Base-by-base conservation (phyloP, 352 stramenopile species). In the Phytophthora brassicae region DNA sequence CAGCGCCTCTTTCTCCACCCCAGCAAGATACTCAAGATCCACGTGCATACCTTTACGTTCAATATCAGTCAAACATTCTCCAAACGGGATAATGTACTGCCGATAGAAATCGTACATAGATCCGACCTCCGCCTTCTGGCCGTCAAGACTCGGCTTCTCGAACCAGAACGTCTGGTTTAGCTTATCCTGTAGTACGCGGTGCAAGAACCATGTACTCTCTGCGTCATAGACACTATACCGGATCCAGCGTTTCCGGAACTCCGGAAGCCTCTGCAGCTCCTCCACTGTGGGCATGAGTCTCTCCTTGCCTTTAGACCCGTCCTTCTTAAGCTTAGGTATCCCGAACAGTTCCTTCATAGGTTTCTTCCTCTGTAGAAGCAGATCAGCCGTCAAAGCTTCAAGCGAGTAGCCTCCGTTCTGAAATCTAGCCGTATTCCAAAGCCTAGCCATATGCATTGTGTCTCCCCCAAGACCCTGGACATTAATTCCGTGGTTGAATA, bases 361-460 rank as follows among this genome's bases (percentile, higher is more conserved):
- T 35, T 81, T 80, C 68, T 99, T 99, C 20, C 84, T 77, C 47
- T 87, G 77, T n/a, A 84, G 56, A 19, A 96, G 62, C 56, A 95
- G 51, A 33, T 96, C 88, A 9, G 85, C 77, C 12, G 93, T 98
- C 2, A 99, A 72, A 16, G 90, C 88, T 60, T 99, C 97, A 12
- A 99, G 77, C 43, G 90, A 98, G 70, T 99, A 99, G 6, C 96
- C 95, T 23, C 79, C 81, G 43, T 89, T 74, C 64, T 90, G 80
- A 53, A 92, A 92, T 20, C 85, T 75, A 23, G 83, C 82, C 20
- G 85, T 94, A 67, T 92, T 92, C 85, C 85, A 94, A 2, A 94
- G 77, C 26, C 97, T 81, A 39, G 97, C 97, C 98, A 99, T 99
- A 85, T 99, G 98, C 96, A 99, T 99, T 4, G 98, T 99, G 72